Evolutionary conservation across 179 eudicot genomes (phyloP).

Genomic region (Sideroxylon spinosum): DNA sequence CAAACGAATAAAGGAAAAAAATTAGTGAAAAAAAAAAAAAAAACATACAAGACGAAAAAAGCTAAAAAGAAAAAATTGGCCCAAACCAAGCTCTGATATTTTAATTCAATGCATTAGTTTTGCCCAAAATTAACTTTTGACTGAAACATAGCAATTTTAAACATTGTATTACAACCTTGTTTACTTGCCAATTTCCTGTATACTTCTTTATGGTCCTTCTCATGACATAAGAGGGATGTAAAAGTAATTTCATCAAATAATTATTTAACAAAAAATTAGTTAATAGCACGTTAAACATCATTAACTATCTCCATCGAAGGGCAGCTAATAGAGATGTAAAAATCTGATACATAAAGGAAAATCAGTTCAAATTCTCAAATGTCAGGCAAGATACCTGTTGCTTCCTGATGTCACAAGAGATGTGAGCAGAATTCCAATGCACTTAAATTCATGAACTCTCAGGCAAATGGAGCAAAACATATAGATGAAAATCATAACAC

Average conservation of each 20-base stretch:
- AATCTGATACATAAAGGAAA: background rate
- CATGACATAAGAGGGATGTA: background rate
- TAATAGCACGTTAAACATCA: background rate
- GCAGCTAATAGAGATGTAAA: background rate
- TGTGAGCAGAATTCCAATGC: background rate
- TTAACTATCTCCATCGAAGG: background rate
- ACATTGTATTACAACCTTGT: background rate
- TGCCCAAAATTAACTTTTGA: background rate
- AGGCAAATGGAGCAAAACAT: background rate
- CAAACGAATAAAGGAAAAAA: too few species aligned
- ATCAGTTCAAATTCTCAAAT: background rate
- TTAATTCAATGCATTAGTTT: background rate
- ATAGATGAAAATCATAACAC: constrained; percentile 6
- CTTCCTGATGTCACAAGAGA: background rate
- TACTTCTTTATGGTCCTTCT: background rate
- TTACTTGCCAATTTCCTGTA: background rate
- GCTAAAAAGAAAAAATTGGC: background rate
- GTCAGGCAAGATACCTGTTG: background rate
- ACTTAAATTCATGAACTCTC: background rate
- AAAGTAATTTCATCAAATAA: background rate
- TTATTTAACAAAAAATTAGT: background rate
- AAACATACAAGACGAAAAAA: background rate
- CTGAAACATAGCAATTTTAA: too few species aligned
- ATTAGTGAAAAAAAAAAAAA: background rate
- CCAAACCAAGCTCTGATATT: background rate